phyloP scores from a whole-genome alignment of 2,329 filamentous ascomycete species.

The Epichloe gansuensis region DNA sequence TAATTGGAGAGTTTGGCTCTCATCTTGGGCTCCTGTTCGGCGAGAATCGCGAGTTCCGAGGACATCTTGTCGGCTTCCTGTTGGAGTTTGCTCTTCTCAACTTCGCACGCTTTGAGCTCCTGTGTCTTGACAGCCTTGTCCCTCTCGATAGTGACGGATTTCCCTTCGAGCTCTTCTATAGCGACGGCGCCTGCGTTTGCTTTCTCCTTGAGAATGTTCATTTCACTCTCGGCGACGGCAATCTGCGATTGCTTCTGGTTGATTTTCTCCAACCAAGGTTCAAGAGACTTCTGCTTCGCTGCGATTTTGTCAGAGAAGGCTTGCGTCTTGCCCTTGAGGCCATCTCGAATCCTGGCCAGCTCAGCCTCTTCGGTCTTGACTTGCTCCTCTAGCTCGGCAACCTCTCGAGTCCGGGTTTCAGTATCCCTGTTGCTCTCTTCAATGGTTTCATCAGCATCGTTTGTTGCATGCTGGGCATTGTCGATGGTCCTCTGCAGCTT shows the following conservation, averaged over 20 bases:
- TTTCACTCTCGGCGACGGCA: constrained; percentile 86
- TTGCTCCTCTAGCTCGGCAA: constrained; percentile 59
- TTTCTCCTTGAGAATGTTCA: constrained; percentile 81
- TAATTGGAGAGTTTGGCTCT: constrained; percentile 77
- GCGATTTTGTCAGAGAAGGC: constrained; percentile 87
- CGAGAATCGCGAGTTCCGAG: constrained; percentile 58
- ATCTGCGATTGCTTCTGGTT: constrained; percentile 91
- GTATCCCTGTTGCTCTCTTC: constrained; percentile 70
- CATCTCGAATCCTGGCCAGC: constrained; percentile 69
- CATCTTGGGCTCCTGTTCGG: constrained; percentile 66
- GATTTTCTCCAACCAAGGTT: constrained; percentile 95
- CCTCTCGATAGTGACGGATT: constrained; percentile 61
- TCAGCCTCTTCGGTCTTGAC: constrained; percentile 72
- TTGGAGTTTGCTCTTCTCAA: constrained; percentile 57
- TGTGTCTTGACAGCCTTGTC: constrained; percentile 55
- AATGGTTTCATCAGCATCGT: constrained; percentile 65
- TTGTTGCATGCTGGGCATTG: constrained; percentile 59
- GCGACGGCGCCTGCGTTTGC: constrained; percentile 77
- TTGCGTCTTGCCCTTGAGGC: constrained; percentile 90
- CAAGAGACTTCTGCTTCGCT: constrained; percentile 80
- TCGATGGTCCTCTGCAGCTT: constrained; percentile 84
- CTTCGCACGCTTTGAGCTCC: constrained; percentile 65
- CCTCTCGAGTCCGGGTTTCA: constrained; percentile 60
- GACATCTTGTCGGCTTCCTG: constrained; percentile 62
- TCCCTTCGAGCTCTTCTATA: constrained; percentile 69